These are phyloP conservation scores for Scedosporium aurantiacum DNA, from an alignment of 2,329 filamentous ascomycete species.

Conservation along the genomic window DNA sequence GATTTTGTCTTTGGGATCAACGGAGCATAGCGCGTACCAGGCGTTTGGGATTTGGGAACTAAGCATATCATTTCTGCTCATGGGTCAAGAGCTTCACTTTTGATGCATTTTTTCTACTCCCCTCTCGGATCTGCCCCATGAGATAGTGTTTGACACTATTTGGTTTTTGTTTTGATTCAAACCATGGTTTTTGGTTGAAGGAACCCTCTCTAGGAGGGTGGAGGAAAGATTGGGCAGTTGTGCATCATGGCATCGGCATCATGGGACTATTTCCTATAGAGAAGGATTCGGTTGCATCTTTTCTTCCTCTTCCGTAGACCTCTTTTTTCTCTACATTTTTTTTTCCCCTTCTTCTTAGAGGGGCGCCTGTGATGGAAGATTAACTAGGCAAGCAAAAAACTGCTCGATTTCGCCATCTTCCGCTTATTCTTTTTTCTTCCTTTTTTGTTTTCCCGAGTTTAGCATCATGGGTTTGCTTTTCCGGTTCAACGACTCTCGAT, in stretches of 20 bases:
- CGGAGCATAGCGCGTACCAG: conserved; percentile 3
- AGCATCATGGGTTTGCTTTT: too few relatives aligned
- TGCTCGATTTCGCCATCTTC: background rate
- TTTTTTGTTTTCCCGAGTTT: too few relatives aligned
- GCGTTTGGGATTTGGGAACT: background rate
- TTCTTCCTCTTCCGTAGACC: background rate
- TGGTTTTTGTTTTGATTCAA: too few relatives aligned
- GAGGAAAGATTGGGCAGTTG: background rate
- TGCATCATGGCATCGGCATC: background rate
- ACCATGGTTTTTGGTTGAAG: too few relatives aligned
- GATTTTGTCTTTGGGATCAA: background rate
- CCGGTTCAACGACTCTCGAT: too few relatives aligned
- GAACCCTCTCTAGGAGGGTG: background rate
- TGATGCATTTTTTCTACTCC: background rate
- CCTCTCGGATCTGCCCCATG: background rate
- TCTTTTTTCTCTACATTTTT: background rate
- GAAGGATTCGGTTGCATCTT: background rate
- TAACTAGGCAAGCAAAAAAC: background rate
- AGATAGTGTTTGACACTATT: background rate
- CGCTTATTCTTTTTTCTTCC: too few relatives aligned
- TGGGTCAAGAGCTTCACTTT: background rate
- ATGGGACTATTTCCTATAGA: background rate
- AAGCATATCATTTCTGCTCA: background rate
- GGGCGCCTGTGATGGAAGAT: background rate
- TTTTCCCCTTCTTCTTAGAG: background rate